Percentiles rank a stretch among this genome's conserved stretches.
These are phyloP conservation scores for Ophiostoma himal-ulmi DNA, from an alignment of 2,329 filamentous ascomycete species.

Conservation along the genomic window DNA sequence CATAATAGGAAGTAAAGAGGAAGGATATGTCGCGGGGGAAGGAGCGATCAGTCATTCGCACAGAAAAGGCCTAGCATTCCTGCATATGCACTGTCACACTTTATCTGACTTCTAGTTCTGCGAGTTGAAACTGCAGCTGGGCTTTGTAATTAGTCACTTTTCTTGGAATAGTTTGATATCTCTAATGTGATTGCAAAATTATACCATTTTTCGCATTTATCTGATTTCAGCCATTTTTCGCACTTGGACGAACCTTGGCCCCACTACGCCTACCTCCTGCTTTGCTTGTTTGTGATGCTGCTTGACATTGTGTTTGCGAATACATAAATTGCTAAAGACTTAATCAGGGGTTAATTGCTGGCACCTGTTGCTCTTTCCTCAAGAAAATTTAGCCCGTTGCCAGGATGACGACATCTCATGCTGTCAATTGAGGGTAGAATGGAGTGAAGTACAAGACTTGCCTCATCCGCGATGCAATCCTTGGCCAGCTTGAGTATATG, in stretches of 20 bases:
- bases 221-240: not conserved
- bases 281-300: not conserved
- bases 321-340: not conserved
- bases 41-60: constrained; percentile 1
- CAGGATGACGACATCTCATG: not conserved
- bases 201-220: not conserved
- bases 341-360: not conserved
- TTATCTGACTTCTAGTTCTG: constrained; percentile 12
- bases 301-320: not conserved
- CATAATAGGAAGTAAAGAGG: not conserved
- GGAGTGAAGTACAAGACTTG: not conserved
- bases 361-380: not conserved
- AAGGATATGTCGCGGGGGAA: constrained; percentile 15
- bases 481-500: not conserved
- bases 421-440: not conserved
- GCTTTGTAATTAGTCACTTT: not conserved
- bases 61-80: constrained; percentile 3
- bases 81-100: constrained; percentile 15
- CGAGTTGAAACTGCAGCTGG: constrained; percentile 15
- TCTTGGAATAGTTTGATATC: not conserved
- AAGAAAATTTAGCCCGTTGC: not conserved
- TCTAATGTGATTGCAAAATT: not conserved
- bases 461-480: not conserved
- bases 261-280: not conserved
- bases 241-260: not conserved